phyloP scores from a whole-genome alignment of 2,329 filamentous ascomycete species.

The Atkinsonella hypoxylon region DNA sequence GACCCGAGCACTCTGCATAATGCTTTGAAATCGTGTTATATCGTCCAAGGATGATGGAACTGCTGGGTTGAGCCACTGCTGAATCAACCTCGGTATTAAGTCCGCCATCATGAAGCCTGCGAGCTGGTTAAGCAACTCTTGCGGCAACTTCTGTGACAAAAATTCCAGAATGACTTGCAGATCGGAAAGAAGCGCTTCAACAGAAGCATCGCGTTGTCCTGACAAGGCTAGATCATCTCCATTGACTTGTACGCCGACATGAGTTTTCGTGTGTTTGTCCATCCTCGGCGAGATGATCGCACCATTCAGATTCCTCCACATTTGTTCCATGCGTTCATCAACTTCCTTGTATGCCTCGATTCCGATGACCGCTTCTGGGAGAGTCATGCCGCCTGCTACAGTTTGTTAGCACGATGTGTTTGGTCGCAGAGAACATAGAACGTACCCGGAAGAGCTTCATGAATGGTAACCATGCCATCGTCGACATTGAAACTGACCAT shows the following conservation, averaged over 20 bases:
- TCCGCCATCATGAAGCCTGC: slow-evolving; percentile 59
- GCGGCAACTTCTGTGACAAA: slow-evolving; percentile 38
- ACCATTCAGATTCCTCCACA: slow-evolving; percentile 53
- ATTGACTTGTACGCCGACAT: slow-evolving; percentile 29
- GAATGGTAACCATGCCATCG: slow-evolving; percentile 43
- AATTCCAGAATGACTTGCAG: slow-evolving; percentile 40
- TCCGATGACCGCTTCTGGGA: slow-evolving; percentile 41
- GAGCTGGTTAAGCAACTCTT: slow-evolving; percentile 45
- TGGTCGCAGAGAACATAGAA: neutral
- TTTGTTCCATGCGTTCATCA: slow-evolving; percentile 43
- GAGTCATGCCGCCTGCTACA: slow-evolving; percentile 38
- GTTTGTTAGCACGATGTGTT: slow-evolving; percentile 10
- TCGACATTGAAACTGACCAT: slow-evolving; percentile 52
- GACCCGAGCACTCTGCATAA: slow-evolving; percentile 49
- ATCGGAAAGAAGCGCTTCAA: slow-evolving; percentile 41
- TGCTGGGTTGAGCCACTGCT: slow-evolving; percentile 60
- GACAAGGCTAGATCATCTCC: slow-evolving; percentile 30
- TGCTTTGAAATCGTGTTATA: slow-evolving; percentile 58
- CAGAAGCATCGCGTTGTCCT: slow-evolving; percentile 30
- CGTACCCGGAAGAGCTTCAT: slow-evolving; percentile 37
- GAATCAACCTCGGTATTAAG: slow-evolving; percentile 56
- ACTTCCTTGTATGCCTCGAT: slow-evolving; percentile 49
- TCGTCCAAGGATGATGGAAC: slow-evolving; percentile 65
- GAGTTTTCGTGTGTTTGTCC: slow-evolving; percentile 20
- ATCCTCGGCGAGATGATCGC: slow-evolving; percentile 50